A percentile compares a stretch with the other conserved stretches of the same genome.
Conservation (phyloP, 163 green algal species). For the Volvox carteri region DNA sequence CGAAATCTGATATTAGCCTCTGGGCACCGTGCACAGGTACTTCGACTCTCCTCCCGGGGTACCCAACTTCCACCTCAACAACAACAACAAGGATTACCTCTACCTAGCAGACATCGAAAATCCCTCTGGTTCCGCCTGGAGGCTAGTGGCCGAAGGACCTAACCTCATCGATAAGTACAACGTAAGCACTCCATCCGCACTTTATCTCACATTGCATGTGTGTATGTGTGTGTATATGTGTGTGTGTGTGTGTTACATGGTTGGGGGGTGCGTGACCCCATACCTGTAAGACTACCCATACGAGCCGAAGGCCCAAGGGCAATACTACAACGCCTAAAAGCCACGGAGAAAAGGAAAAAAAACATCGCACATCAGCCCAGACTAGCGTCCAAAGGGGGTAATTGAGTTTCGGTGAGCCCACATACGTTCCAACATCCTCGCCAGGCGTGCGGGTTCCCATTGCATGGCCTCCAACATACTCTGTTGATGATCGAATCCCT, state of each 20-base stretch:
- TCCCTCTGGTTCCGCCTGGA: constrained; percentile 2
- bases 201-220: not conserved
- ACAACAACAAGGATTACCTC: constrained; percentile 25
- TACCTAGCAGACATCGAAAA: not conserved
- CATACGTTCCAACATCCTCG: too few species aligned
- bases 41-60: not conserved
- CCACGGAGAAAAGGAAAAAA: too few species aligned
- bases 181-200: not conserved
- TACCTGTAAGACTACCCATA: too few species aligned
- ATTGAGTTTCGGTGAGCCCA: too few species aligned
- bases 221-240: too few species aligned
- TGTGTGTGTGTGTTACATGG: not conserved
- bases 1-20: not conserved
- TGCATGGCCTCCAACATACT: too few species aligned
- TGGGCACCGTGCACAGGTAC: not conserved
- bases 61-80: not conserved
- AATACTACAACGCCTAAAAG: too few species aligned
- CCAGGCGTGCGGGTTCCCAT: too few species aligned
- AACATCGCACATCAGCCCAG: too few species aligned
- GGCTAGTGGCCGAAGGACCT: not conserved
- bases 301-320: too few species aligned
- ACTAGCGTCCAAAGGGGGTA: too few species aligned
- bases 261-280: not conserved
- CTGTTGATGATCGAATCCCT: too few species aligned
- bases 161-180: constrained; percentile 15